Percentiles rank a stretch among this genome's conserved stretches.
phyloP scores from a whole-genome alignment of 2,329 filamentous ascomycete species.

The Colletotrichum cereale region DNA sequence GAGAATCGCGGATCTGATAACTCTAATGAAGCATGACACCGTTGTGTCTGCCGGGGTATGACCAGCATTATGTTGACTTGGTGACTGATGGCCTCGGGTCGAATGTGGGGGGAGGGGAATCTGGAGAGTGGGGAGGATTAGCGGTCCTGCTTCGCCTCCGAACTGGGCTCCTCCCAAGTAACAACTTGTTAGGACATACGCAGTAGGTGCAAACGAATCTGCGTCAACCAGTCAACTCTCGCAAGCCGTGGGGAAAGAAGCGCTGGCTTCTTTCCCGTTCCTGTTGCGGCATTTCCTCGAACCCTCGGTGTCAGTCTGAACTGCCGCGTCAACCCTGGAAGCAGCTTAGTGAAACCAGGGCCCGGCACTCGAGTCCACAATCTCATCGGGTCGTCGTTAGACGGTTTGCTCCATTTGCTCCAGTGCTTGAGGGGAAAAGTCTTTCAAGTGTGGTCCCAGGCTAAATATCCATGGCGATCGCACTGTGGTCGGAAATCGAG shows the following conservation, averaged over 20 bases:
- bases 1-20: conserved; percentile 38
- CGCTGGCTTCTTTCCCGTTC: background rate
- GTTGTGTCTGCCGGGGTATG: conserved; percentile 9
- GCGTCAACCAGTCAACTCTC: conserved; percentile 13
- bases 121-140: background rate
- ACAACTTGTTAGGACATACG: background rate
- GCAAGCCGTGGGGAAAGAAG: conserved; percentile 12
- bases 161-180: background rate
- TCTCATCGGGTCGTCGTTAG: conserved; percentile 7
- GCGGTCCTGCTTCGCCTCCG: background rate
- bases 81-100: background rate
- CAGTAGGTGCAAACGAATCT: conserved; percentile 2
- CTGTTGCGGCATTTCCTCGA: conserved; percentile 34
- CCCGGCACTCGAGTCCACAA: conserved; percentile 17
- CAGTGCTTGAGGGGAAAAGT: conserved; percentile 19
- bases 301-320: conserved; percentile 11
- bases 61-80: background rate
- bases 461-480: conserved; percentile 31
- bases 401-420: conserved; percentile 14
- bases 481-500: conserved; percentile 22
- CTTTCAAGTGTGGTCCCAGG: conserved; percentile 29
- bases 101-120: conserved; percentile 5
- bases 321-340: conserved; percentile 32
- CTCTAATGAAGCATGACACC: conserved; percentile 16
- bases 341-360: conserved; percentile 4